phyloP scores from a whole-genome alignment of 306 rosid species.

The Citrullus mucosospermus region DNA sequence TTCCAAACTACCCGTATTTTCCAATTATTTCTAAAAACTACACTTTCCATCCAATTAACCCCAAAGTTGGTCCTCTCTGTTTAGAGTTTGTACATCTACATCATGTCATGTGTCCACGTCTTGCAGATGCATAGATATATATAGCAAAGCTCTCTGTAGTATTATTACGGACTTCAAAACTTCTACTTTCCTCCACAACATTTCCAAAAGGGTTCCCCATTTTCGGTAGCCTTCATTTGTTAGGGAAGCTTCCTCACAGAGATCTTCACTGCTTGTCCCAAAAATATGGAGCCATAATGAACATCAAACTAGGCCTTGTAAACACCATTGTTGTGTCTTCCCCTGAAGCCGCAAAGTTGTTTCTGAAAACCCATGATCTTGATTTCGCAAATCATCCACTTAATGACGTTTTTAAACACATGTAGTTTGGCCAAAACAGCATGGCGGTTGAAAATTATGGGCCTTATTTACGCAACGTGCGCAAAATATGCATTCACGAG shows the following conservation, averaged over 20 bases:
- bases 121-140: too few relatives aligned
- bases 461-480: constrained; percentile 55
- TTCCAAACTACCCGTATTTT: too few relatives aligned
- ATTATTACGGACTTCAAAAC: too few relatives aligned
- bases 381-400: constrained; percentile 52
- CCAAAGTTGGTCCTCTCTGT: too few relatives aligned
- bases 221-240: neutral
- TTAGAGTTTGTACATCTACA: too few relatives aligned
- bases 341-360: constrained; percentile 51
- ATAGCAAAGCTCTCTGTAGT: too few relatives aligned
- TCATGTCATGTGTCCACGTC: too few relatives aligned
- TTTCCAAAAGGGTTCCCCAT: neutral
- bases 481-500: constrained; percentile 56
- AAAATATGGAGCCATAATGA: neutral
- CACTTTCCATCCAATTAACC: too few relatives aligned
- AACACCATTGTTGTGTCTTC: constrained; percentile 53
- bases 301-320: constrained; percentile 28
- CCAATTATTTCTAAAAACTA: too few relatives aligned
- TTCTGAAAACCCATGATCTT: constrained; percentile 53
- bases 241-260: neutral
- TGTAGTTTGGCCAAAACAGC: constrained; percentile 33
- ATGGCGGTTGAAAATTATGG: constrained; percentile 33
- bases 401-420: constrained; percentile 19
- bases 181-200: too few relatives aligned
- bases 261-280: neutral